These are phyloP conservation scores for Ricinus communis DNA, from an alignment of 345 rosid genomes.

Conservation along the genomic window DNA sequence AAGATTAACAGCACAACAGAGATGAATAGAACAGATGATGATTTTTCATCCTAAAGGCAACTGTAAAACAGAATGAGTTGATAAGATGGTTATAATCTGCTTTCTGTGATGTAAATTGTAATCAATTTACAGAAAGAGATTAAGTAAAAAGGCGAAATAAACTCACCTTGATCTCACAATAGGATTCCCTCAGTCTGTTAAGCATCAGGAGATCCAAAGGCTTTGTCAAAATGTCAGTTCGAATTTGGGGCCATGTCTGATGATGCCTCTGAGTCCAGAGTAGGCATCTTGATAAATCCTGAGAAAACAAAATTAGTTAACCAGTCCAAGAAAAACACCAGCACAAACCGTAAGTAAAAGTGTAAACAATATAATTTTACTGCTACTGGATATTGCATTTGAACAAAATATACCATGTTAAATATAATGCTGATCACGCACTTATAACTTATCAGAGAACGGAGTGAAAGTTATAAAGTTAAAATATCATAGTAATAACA, in stretches of 20 bases:
- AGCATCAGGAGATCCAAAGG: slow-evolving; percentile 86
- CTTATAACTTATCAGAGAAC: not conserved
- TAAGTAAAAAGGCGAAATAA: slow-evolving; percentile 1
- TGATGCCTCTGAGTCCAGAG: slow-evolving; percentile 95
- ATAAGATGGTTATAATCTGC: not conserved
- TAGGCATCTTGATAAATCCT: slow-evolving; percentile 97
- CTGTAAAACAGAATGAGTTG: not conserved
- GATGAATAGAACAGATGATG: not conserved
- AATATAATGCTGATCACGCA: not conserved
- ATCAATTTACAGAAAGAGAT: not conserved
- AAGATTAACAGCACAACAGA: not conserved
- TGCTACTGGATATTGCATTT: not conserved
- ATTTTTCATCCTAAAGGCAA: not conserved
- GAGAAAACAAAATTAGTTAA: slow-evolving; percentile 17
- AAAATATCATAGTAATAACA: not conserved
- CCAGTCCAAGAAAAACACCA: slow-evolving; percentile 3
- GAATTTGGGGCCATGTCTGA: slow-evolving; percentile 91
- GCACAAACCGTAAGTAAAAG: not conserved
- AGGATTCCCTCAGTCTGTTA: slow-evolving; percentile 72
- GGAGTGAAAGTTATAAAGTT: not conserved
- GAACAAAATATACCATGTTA: not conserved
- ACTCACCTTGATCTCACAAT: slow-evolving; percentile 74
- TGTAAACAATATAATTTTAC: too few relatives aligned
- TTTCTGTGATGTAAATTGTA: not conserved
- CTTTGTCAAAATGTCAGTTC: slow-evolving; percentile 69